A percentile compares a stretch with the other conserved stretches of the same genome.
Evolutionary conservation across 2,329 filamentous ascomycete genomes (phyloP).

Genomic region (Exophiala sideris): DNA sequence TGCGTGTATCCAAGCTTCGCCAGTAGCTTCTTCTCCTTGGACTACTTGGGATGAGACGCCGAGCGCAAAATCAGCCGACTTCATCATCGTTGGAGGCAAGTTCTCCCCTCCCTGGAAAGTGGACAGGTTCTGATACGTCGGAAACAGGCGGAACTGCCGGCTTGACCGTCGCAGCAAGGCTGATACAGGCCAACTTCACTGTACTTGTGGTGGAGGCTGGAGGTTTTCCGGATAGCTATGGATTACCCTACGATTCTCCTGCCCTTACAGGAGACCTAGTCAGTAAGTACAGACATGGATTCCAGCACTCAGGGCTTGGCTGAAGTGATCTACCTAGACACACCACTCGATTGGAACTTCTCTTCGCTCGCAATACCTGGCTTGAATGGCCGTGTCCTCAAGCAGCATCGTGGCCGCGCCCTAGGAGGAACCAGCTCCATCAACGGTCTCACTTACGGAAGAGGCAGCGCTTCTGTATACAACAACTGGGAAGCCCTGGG

Average conservation of each 20-base stretch:
- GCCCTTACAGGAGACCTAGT: constrained; percentile 22
- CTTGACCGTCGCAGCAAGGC: constrained; percentile 26
- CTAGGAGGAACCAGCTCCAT: constrained; percentile 21
- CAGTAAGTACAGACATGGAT: not conserved
- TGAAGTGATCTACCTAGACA: constrained; percentile 15
- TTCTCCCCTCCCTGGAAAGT: not conserved
- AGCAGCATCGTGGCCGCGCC: constrained; percentile 19
- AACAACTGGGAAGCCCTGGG: constrained; percentile 21
- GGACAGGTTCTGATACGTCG: not conserved
- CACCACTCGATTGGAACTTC: constrained; percentile 33
- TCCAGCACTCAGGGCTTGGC: not conserved
- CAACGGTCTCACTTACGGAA: constrained; percentile 21
- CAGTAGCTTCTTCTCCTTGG: not conserved
- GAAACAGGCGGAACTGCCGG: constrained; percentile 30
- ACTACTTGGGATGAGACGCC: not conserved
- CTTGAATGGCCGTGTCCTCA: constrained; percentile 16
- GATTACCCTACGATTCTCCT: constrained; percentile 31
- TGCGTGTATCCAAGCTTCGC: not conserved
- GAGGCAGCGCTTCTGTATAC: constrained; percentile 20
- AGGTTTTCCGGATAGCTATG: constrained; percentile 18
- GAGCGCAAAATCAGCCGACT: constrained; percentile 10
- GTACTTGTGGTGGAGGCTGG: constrained; percentile 28
- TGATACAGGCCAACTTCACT: constrained; percentile 23
- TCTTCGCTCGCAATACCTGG: constrained; percentile 21
- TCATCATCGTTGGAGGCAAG: constrained; percentile 25